Conservation (phyloP, 2,329 filamentous ascomycete species). For the Eutypa lata region DNA sequence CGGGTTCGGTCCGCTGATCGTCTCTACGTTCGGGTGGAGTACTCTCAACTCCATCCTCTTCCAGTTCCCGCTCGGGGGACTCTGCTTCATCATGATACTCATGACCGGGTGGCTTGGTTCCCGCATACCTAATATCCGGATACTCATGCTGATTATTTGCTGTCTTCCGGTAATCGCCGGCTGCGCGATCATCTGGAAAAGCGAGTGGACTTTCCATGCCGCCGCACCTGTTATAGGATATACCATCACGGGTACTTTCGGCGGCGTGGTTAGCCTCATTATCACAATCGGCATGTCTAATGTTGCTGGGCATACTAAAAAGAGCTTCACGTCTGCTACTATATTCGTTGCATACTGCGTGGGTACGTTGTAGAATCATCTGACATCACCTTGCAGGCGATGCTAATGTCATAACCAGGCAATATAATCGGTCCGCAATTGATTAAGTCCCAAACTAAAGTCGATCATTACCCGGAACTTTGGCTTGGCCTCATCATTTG, state of each 20-base stretch:
- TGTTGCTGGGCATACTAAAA: conserved; percentile 74
- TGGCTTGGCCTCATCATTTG: conserved; percentile 67
- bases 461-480: conserved; percentile 65
- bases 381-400: not conserved
- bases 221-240: conserved; percentile 68
- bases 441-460: conserved; percentile 63
- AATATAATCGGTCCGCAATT: conserved; percentile 76
- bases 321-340: conserved; percentile 70
- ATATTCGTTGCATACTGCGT: conserved; percentile 76
- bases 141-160: conserved; percentile 61
- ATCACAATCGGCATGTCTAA: conserved; percentile 59
- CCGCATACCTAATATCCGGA: conserved; percentile 58
- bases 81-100: conserved; percentile 67
- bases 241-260: conserved; percentile 70
- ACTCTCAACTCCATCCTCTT: conserved; percentile 65
- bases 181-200: conserved; percentile 73
- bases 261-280: conserved; percentile 61
- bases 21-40: conserved; percentile 66
- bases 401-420: conserved; percentile 31
- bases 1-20: conserved; percentile 69
- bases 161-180: conserved; percentile 74
- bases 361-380: conserved; percentile 18
- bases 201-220: conserved; percentile 60
- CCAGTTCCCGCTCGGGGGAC: conserved; percentile 69
- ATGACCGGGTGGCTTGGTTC: conserved; percentile 63